These are phyloP conservation scores for Elsinoe fawcettii DNA, from an alignment of 2,329 filamentous ascomycete genomes.

Conservation along the genomic window DNA sequence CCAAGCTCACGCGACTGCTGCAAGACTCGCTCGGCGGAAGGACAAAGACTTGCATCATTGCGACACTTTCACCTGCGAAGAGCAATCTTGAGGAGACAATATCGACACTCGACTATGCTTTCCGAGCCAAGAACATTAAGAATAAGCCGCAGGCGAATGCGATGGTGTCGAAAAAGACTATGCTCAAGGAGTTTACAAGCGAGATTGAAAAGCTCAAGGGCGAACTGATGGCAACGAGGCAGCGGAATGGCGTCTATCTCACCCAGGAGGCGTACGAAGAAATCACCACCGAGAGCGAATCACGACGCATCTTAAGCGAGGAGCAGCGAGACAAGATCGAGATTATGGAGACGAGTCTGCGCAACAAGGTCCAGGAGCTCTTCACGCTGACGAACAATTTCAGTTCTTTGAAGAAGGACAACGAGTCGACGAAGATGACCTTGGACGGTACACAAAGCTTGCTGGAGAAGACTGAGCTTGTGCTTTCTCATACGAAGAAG, in stretches of 20 bases:
- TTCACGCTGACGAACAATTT: conserved; percentile 81
- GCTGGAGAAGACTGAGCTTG: conserved; percentile 79
- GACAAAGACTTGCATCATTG: conserved; percentile 98
- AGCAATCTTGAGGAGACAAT: conserved; percentile 97
- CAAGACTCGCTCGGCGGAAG: conserved; percentile 94
- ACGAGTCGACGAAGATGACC: conserved; percentile 63
- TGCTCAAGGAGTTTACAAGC: conserved; percentile 78
- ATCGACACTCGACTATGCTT: conserved; percentile 94
- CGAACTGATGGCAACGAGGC: conserved; percentile 83
- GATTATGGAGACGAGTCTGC: conserved; percentile 79
- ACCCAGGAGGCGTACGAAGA: conserved; percentile 84
- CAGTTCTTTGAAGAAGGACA: conserved; percentile 80
- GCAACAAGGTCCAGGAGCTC: conserved; percentile 89
- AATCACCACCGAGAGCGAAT: conserved; percentile 86
- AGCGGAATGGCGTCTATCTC: conserved; percentile 91
- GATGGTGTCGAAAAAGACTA: conserved; percentile 82
- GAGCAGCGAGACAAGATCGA: conserved; percentile 90
- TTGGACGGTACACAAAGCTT: conserved; percentile 75
- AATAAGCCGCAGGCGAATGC: conserved; percentile 97
- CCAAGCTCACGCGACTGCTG: conserved; percentile 85
- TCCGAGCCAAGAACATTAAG: conserved; percentile 94
- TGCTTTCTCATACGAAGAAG: conserved; percentile 68
- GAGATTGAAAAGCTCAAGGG: conserved; percentile 94
- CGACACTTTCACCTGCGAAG: conserved; percentile 88
- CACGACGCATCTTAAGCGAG: conserved; percentile 79